Base-by-base conservation (phyloP, 805 yeast species). In the Metschnikowia noctiluminum region DNA sequence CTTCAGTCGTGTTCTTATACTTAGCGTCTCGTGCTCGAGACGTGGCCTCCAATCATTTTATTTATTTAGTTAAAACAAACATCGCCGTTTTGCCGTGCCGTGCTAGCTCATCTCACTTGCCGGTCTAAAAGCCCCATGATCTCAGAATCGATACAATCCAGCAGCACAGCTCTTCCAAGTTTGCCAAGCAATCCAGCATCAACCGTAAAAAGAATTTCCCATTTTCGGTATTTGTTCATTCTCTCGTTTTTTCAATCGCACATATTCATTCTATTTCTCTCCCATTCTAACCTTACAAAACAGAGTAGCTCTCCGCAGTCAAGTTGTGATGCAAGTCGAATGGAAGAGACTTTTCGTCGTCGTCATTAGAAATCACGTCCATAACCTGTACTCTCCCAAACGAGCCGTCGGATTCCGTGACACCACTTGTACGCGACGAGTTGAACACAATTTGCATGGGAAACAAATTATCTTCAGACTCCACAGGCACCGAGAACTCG, bases 401-500 rank as follows among this genome's bases (percentile, higher is more conserved):
- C 21, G 84, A 81, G 30, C 54, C 53, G 43, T 71, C 76, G 34
- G 61, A 56, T 46, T 70, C 76, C 31, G 63, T 67, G 31, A 76
- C 70, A 27, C 51, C 52, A 14, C 68, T 70, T 21, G 77, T 76
- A 53, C 70, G 70, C 35, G 74, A 70, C 39, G 74, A 63, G 37
- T 73, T 73, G 70, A 90, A 88, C 43, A 74, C 68, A 36, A 90
- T 79, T 59, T 82, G 82, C 75, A 92, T 81, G 52, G 99, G 99
- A 87, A 90, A 92, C 60, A 92, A 73, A 11, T 81, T 77, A 53
- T 90, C 96, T 67, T 92, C 97, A 54, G 79, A 81, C 36, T 77
- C 84, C 15, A 84, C 86, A 55, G 84, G 85, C 50, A 89, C 81
- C 8, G 84, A 66, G 63, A 94, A 84, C 64, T 88, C 96, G 65